These are phyloP conservation scores for Candida easanensis DNA, from an alignment of 805 yeast species.

Conservation along the genomic window DNA sequence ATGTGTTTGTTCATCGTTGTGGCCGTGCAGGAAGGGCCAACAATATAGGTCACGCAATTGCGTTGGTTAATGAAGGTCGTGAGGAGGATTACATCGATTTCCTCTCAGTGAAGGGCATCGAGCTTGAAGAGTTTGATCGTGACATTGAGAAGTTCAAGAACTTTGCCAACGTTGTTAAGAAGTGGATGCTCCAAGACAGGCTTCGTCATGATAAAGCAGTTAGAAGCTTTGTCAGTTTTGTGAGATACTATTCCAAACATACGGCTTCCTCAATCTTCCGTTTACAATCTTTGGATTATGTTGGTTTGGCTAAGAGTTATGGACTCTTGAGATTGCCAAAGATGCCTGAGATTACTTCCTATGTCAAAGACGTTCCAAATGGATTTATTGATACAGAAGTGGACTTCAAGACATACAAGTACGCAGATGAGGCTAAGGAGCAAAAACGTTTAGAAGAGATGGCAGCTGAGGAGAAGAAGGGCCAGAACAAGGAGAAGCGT, in stretches of 20 bases:
- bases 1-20: slow-evolving; percentile 86
- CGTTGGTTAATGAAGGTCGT: slow-evolving; percentile 67
- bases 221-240: slow-evolving; percentile 76
- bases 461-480: slow-evolving; percentile 38
- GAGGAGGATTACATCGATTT: slow-evolving; percentile 83
- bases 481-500: slow-evolving; percentile 22
- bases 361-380: slow-evolving; percentile 53
- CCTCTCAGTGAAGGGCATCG: slow-evolving; percentile 67
- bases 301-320: slow-evolving; percentile 69
- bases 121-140: slow-evolving; percentile 39
- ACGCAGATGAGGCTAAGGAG: slow-evolving; percentile 65
- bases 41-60: slow-evolving; percentile 72
- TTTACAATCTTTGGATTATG: slow-evolving; percentile 63
- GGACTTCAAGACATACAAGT: slow-evolving; percentile 42
- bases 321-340: slow-evolving; percentile 83
- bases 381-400: slow-evolving; percentile 73
- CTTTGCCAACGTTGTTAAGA: slow-evolving; percentile 27
- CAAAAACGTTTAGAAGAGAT: slow-evolving; percentile 54
- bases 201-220: slow-evolving; percentile 80
- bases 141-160: slow-evolving; percentile 10
- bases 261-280: slow-evolving; percentile 86
- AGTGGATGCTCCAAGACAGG: slow-evolving; percentile 71
- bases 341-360: slow-evolving; percentile 83
- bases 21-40: slow-evolving; percentile 97
- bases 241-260: slow-evolving; percentile 84